Evolutionary conservation across 1,284 basidiomycete species (phyloP).

Genomic region (Sphaerobolus stellatus): DNA sequence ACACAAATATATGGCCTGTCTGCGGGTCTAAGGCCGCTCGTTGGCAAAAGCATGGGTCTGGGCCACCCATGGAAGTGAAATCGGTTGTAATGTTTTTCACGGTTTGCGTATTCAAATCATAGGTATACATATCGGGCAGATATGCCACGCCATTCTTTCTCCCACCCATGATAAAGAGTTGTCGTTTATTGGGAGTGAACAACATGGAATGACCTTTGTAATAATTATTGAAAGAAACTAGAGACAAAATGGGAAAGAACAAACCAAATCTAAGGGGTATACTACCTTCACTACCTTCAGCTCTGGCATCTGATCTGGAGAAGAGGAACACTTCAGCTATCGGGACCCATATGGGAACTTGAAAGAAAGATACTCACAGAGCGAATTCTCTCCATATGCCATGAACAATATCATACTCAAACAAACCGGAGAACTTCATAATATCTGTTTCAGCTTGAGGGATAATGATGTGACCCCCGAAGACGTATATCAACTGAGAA

Average conservation of each 20-base stretch:
- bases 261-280: too few relatives aligned
- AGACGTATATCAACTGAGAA: constrained; percentile 71
- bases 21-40: constrained; percentile 64
- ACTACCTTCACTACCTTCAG: too few relatives aligned
- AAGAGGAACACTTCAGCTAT: neutral
- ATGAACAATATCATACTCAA: constrained; percentile 61
- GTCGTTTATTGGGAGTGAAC: constrained; percentile 55
- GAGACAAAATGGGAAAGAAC: too few relatives aligned
- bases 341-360: too few relatives aligned
- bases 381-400: constrained; percentile 53
- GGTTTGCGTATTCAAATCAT: constrained; percentile 57
- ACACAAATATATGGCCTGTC: constrained; percentile 72
- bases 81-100: constrained; percentile 63
- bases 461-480: constrained; percentile 74
- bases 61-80: constrained; percentile 57
- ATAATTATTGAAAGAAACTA: neutral
- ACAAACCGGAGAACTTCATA: constrained; percentile 66
- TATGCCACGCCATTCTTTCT: constrained; percentile 63
- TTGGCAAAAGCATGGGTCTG: constrained; percentile 68
- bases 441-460: constrained; percentile 47
- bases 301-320: neutral
- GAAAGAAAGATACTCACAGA: neutral
- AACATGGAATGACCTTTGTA: constrained; percentile 73
- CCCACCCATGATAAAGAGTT: constrained; percentile 69
- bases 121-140: constrained; percentile 73